phyloP scores from a whole-genome alignment of 768 basidiomycete genomes.

The Pholiota microspora region DNA sequence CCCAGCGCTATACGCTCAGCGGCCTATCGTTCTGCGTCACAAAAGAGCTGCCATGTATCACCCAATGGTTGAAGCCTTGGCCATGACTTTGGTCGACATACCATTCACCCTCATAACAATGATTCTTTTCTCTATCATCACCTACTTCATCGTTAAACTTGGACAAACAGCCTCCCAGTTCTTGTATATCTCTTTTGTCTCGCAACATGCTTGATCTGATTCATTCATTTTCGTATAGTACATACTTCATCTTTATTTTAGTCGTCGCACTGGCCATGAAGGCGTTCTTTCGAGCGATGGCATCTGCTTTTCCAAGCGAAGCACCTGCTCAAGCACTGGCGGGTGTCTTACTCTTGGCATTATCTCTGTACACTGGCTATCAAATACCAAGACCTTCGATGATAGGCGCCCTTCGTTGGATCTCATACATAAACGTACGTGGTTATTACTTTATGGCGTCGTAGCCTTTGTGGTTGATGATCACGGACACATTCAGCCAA shows the following conservation, averaged over 20 bases:
- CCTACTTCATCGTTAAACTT: slow-evolving; percentile 64
- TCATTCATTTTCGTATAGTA: slow-evolving; percentile 32
- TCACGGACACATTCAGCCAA: too few species aligned
- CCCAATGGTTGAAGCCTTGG: slow-evolving; percentile 38
- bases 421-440: slow-evolving; percentile 58
- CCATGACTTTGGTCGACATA: slow-evolving; percentile 59
- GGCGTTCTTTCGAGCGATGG: slow-evolving; percentile 70
- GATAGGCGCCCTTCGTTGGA: slow-evolving; percentile 70
- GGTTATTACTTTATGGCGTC: slow-evolving; percentile 10
- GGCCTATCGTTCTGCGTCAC: slow-evolving; percentile 59
- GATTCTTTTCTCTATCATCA: slow-evolving; percentile 41
- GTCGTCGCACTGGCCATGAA: slow-evolving; percentile 65
- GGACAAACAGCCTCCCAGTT: slow-evolving; percentile 57
- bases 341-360: slow-evolving; percentile 34
- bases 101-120: slow-evolving; percentile 52
- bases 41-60: slow-evolving; percentile 59
- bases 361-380: slow-evolving; percentile 32
- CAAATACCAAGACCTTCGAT: slow-evolving; percentile 58
- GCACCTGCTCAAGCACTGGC: slow-evolving; percentile 64
- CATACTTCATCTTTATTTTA: slow-evolving; percentile 57
- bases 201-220: neutral
- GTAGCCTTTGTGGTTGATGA: too few species aligned
- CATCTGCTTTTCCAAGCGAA: slow-evolving; percentile 55
- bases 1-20: slow-evolving; percentile 57
- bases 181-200: slow-evolving; percentile 46